A percentile compares a stretch with the other conserved stretches of the same genome.
phyloP scores from a whole-genome alignment of 108 stramenopile species.

The Nannochloropsis salina region DNA sequence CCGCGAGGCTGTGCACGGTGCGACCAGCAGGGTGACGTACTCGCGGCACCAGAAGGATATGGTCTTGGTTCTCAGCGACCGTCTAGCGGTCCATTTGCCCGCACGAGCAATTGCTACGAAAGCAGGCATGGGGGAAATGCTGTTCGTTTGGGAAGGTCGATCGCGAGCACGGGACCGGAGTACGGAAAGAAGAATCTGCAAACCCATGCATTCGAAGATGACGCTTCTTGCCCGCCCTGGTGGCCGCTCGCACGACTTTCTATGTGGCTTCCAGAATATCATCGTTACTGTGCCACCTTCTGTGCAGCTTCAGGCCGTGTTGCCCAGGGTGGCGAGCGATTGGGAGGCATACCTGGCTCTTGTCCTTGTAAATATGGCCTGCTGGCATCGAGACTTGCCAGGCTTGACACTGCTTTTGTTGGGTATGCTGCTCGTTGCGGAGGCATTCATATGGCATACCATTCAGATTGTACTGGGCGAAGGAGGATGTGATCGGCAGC shows the following conservation, averaged over 20 bases:
- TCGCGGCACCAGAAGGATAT: not conserved
- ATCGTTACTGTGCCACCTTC: not conserved
- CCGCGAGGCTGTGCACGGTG: not conserved
- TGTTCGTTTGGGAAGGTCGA: not conserved
- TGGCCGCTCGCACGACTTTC: not conserved
- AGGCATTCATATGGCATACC: not conserved
- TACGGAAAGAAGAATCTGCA: not conserved
- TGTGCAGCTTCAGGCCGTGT: not conserved
- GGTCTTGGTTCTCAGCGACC: not conserved
- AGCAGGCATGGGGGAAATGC: constrained; percentile 11
- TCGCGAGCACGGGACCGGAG: not conserved
- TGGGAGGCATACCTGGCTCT: not conserved
- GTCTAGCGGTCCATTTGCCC: not conserved
- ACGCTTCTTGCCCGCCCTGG: not conserved
- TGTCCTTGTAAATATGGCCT: not conserved
- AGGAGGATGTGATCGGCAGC: not conserved
- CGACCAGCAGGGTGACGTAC: not conserved
- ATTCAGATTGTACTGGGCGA: not conserved
- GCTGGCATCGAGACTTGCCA: not conserved
- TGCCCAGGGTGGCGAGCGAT: not conserved
- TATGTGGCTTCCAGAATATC: not conserved
- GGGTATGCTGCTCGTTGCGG: not conserved
- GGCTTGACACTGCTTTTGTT: not conserved
- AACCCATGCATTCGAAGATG: not conserved
- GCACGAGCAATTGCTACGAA: not conserved